Percentiles rank a stretch among this genome's conserved stretches.
These are phyloP conservation scores for Hyparrhenia diplandra DNA, from an alignment of 176 grass and related monocot genomes.

Conservation along the genomic window DNA sequence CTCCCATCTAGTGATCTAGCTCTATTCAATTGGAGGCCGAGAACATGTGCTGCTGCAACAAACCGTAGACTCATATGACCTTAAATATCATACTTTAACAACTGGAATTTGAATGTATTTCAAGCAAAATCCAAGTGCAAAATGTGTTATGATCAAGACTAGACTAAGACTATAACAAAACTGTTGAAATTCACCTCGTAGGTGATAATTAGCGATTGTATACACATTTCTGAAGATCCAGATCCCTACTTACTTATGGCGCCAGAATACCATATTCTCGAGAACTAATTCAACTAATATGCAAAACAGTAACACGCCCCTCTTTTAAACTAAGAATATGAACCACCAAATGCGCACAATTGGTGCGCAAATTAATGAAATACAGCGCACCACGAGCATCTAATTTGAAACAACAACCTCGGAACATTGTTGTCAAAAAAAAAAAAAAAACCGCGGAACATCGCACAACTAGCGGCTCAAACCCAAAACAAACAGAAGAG, in stretches of 20 bases:
- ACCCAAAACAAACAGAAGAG: neutral
- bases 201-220: neutral
- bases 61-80: neutral
- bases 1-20: neutral
- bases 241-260: neutral
- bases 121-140: conserved; percentile 9
- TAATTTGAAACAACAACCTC: neutral
- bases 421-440: too few relatives aligned
- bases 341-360: neutral
- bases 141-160: neutral
- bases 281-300: conserved; percentile 5
- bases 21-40: neutral
- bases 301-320: neutral
- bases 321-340: neutral
- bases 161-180: neutral
- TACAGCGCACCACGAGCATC: neutral
- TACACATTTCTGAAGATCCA: conserved; percentile 21
- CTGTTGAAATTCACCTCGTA: neutral
- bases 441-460: too few relatives aligned
- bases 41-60: neutral
- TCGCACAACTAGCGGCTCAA: neutral
- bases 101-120: neutral
- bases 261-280: neutral
- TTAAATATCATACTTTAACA: neutral
- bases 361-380: neutral